Evolutionary conservation across 2,329 filamentous ascomycete species (phyloP).

Genomic region (Colletotrichum sansevieriae): DNA sequence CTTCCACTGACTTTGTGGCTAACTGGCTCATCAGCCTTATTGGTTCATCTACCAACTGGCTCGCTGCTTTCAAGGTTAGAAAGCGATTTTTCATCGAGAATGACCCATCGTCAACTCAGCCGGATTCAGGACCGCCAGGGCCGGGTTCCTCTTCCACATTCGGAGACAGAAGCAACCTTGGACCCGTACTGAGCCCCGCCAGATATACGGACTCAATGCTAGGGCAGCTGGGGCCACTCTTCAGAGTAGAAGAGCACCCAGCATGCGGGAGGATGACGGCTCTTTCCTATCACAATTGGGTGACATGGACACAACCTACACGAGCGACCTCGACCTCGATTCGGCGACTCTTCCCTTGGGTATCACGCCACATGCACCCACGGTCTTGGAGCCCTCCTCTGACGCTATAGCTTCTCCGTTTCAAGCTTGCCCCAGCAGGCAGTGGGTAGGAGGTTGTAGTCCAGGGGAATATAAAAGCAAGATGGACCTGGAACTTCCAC

Average conservation of each 20-base stretch:
- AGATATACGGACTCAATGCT: background rate
- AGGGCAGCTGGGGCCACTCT: background rate
- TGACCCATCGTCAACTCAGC: too few species aligned
- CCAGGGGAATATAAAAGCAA: background rate
- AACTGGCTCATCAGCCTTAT: constrained; percentile 37
- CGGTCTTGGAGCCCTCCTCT: background rate
- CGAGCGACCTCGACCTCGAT: background rate
- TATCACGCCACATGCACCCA: background rate
- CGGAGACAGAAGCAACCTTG: too few species aligned
- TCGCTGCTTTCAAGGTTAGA: constrained; percentile 16
- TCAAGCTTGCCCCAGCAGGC: background rate
- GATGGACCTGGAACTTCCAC: background rate
- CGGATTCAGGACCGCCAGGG: background rate
- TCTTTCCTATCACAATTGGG: constrained; percentile 4
- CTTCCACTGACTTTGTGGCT: constrained; percentile 29
- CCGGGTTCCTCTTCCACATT: background rate
- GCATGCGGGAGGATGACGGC: background rate
- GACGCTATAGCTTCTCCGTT: background rate
- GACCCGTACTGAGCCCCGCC: background rate
- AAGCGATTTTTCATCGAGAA: background rate
- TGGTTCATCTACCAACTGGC: constrained; percentile 32
- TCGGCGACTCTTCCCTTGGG: background rate
- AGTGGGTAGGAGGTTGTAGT: background rate
- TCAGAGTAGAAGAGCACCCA: background rate
- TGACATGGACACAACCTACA: background rate